Evolutionary conservation across 2,329 filamentous ascomycete genomes (phyloP).

Genomic region (Aspergillus hortae): DNA sequence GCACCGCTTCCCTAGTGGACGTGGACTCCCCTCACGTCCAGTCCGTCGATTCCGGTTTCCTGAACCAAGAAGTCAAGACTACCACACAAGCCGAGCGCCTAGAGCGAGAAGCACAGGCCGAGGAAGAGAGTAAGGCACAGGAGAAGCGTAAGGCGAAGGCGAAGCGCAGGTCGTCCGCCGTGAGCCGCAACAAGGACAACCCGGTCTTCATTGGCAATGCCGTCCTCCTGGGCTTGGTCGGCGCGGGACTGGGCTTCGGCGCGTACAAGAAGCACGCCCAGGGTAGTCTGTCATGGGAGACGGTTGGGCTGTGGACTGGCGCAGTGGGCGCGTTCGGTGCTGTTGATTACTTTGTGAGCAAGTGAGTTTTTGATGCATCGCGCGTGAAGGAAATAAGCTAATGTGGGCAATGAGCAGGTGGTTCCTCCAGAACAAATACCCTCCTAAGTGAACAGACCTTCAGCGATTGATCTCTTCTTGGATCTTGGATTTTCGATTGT

Average conservation of each 20-base stretch:
- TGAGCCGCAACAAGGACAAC: constrained; percentile 40
- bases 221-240: constrained; percentile 37
- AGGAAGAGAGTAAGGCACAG: constrained; percentile 25
- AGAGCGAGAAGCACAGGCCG: constrained; percentile 33
- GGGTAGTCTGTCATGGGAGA: constrained; percentile 45
- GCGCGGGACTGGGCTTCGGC: constrained; percentile 44
- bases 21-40: constrained; percentile 46
- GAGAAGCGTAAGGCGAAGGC: constrained; percentile 32
- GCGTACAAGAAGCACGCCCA: constrained; percentile 45
- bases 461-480: too few species aligned
- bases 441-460: constrained; percentile 38
- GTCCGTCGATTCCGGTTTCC: constrained; percentile 40
- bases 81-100: constrained; percentile 45
- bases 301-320: constrained; percentile 42
- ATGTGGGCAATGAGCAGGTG: constrained; percentile 36
- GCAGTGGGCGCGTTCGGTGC: constrained; percentile 43
- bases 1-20: constrained; percentile 43
- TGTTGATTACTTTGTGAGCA: constrained; percentile 49
- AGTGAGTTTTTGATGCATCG: constrained; percentile 32
- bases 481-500: too few species aligned
- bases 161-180: constrained; percentile 26
- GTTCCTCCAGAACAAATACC: constrained; percentile 51
- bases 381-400: background rate
- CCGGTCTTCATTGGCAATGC: constrained; percentile 48
- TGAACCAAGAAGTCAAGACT: constrained; percentile 42